Evolutionary conservation across 768 basidiomycete genomes (phyloP).

Genomic region (Podaxis sp.): DNA sequence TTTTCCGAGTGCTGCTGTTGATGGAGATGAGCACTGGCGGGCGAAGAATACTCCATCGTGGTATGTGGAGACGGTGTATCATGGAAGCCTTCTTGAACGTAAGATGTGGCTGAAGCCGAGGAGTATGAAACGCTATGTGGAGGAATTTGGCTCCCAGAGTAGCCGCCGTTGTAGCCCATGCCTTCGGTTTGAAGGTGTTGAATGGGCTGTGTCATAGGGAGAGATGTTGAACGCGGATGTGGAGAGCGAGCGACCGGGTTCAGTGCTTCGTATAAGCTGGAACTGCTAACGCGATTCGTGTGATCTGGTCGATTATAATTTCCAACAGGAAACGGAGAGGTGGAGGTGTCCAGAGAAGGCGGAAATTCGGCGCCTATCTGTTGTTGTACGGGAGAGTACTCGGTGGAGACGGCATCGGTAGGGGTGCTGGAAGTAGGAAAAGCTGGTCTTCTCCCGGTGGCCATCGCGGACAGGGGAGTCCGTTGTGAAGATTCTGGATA

Average conservation of each 20-base stretch:
- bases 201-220: too few species aligned
- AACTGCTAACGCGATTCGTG: neutral
- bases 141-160: neutral
- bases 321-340: neutral
- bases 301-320: slow-evolving; percentile 1
- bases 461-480: neutral
- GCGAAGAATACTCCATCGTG: neutral
- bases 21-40: neutral
- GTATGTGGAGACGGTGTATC: neutral
- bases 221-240: neutral
- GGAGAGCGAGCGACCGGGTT: too few species aligned
- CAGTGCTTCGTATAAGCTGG: neutral
- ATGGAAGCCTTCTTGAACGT: neutral
- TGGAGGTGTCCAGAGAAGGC: neutral
- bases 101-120: neutral
- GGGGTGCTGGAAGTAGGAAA: neutral
- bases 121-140: neutral
- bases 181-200: neutral
- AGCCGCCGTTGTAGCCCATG: neutral
- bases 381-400: neutral
- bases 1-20: neutral
- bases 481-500: neutral
- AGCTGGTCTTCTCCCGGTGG: neutral
- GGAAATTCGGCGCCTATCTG: neutral
- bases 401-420: neutral